Evolutionary conservation across 2,329 filamentous ascomycete species (phyloP), one percentile per base, ranked within the genome.

Genomic region (Aspergillus novoparasiticus): DNA sequence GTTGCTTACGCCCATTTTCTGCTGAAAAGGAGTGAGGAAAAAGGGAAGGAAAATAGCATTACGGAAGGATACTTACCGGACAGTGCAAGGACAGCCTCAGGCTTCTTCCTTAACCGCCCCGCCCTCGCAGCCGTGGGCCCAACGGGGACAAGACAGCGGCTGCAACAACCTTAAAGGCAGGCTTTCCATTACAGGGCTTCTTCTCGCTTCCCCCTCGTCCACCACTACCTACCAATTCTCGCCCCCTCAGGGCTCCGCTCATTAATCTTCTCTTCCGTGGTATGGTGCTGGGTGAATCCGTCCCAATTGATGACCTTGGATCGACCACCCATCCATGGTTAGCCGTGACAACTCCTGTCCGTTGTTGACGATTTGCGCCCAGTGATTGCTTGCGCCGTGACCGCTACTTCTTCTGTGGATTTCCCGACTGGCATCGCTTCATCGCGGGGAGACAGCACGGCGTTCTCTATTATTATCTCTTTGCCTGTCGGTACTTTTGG

Each of bases 161-260:
- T 66, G 65, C 65, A 66, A 67, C 68, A 71, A 71, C 65, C 67
- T 69, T 68, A 67, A 70, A 66, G 63, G 50, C 63, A 63, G 61
- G 59, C 30, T 39, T 28, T 46, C 51, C 28, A 48, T 56, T 32
- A 46, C 50, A 45, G 19, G 41, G n/a, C 16, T 28, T 57, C 57
- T 50, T 56, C 46, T 61, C 41, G 53, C 51, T 41, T 57, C 56
- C 46, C 46, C 28, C 43, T 46, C 51, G 41, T 48, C 43, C 43
- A 60, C 51, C 50, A 34, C 45, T 48, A 26, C 23, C 3, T 26
- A 26, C 48, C 48, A 34, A 41, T 43, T 43, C 28, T 32, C n/a
- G 26, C 41, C 50, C 55, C 57, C 54, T 32, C 48, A 34, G 58
- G 60, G 55, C 50, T 60, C 59, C 50, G 58, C 59, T 60, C 58